Evolutionary conservation across 495 filamentous ascomycete genomes (phyloP).

Genomic region (Penicillium samsonianum): DNA sequence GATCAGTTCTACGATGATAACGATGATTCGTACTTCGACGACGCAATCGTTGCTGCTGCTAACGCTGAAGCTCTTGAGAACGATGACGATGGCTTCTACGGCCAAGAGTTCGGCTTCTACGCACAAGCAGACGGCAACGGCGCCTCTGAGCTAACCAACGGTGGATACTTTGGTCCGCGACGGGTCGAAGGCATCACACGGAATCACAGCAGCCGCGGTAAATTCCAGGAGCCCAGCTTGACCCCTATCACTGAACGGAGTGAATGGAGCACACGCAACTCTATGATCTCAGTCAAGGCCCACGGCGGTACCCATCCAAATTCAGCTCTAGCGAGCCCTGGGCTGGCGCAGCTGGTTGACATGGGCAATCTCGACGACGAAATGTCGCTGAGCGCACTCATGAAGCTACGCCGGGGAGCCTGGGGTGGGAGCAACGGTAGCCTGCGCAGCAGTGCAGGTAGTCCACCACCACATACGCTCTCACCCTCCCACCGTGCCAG

Average conservation of each 20-base stretch:
- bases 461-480: slow-evolving; percentile 47
- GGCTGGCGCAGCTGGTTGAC: slow-evolving; percentile 70
- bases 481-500: slow-evolving; percentile 40
- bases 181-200: slow-evolving; percentile 63
- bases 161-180: slow-evolving; percentile 86
- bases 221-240: slow-evolving; percentile 81
- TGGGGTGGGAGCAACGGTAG: slow-evolving; percentile 83
- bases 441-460: slow-evolving; percentile 64
- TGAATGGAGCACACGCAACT: slow-evolving; percentile 94
- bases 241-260: slow-evolving; percentile 96
- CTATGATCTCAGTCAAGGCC: slow-evolving; percentile 71
- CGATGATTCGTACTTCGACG: slow-evolving; percentile 72
- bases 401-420: slow-evolving; percentile 70
- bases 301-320: slow-evolving; percentile 49
- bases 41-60: slow-evolving; percentile 88
- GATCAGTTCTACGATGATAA: slow-evolving; percentile 55
- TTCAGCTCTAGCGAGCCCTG: slow-evolving; percentile 55
- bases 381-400: slow-evolving; percentile 68
- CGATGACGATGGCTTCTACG: slow-evolving; percentile 91
- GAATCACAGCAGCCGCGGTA: slow-evolving; percentile 67
- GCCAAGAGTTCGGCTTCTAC: slow-evolving; percentile 97
- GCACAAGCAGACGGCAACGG: slow-evolving; percentile 58
- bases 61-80: slow-evolving; percentile 92
- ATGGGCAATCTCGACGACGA: slow-evolving; percentile 68
- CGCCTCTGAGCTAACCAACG: slow-evolving; percentile 62